Base-by-base conservation (phyloP, 2,329 filamentous ascomycete species). In the Pseudodiploospora longispora region DNA sequence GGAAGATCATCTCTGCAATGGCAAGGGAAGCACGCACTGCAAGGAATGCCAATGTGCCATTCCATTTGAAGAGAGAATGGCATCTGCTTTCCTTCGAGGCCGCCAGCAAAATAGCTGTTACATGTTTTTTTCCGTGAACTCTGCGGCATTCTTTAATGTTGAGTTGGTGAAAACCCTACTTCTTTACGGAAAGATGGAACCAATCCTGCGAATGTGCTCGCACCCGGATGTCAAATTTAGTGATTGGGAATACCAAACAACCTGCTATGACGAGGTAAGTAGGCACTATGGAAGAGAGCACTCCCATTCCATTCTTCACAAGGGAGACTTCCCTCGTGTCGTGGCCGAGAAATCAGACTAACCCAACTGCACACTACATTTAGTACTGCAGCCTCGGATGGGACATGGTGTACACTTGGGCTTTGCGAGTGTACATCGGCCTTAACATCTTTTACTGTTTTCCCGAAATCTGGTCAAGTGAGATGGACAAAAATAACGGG, bases 121-220 rank as follows among this genome's bases (percentile, higher is more conserved):
- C 32, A 2, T 2, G 2, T 34, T 34, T 3, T 9, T 9, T 9
- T 9, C 2, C 2, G 32, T 3, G 9, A 34, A 34, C 32, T 9
- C 9, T 2, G 32, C 8, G 12, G 32, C 32, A 5, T 49, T 52
- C 30, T 47, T 43, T 36, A 53, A 51, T 29, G 30, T 53, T 10
- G 48, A 55, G 27, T 9, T 57, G 6, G 38, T 56, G 30, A 52
- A 52, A 41, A 42, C 51, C 1, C 43, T 59, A 9, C 37, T 56
- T 27, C n/a, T 58, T 1, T 36, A 49, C 19, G 54, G 53, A 3
- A 47, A 55, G 10, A 54, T 57, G 52, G 50, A 54, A 29, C 29
- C 45, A 2, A 36, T 57, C 8, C 38, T 55, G 4, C 46, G 50
- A 4, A 33, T 53, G 4, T 51, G 51, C 38, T 33, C 48, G 7